Evolutionary conservation across 148 eudicot genomes (phyloP).

Genomic region (Rhododendron henanense): DNA sequence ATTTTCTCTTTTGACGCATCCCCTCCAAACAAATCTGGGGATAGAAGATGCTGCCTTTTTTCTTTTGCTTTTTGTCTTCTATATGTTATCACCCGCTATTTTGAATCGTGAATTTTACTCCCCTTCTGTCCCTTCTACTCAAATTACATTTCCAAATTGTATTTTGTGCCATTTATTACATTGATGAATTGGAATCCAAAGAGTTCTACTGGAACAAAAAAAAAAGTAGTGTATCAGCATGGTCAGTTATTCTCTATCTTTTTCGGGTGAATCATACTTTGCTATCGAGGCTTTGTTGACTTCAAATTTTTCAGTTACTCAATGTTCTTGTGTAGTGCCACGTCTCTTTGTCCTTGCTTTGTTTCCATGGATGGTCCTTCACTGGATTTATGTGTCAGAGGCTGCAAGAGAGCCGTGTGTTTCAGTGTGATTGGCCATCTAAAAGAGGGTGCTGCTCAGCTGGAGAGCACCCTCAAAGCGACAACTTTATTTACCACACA

Average conservation of each 20-base stretch:
- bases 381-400: constrained; percentile 1
- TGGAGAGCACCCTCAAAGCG: constrained; percentile 8
- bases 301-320: background rate
- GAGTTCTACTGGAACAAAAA: background rate
- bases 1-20: constrained; percentile 14
- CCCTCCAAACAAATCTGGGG: constrained; percentile 17
- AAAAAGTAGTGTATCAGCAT: background rate
- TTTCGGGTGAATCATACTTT: background rate
- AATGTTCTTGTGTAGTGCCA: background rate
- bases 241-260: background rate
- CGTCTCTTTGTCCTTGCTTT: background rate
- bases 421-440: constrained; percentile 15
- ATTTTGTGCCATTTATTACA: background rate
- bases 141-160: background rate
- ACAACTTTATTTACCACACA: constrained; percentile 2
- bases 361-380: background rate
- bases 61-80: background rate
- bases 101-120: constrained; percentile 1
- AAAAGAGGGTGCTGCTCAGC: constrained; percentile 13
- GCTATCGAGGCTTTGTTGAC: background rate
- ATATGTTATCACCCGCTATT: background rate
- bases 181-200: constrained; percentile 2
- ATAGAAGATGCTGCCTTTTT: constrained; percentile 14
- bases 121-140: background rate
- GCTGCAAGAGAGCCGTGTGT: constrained; percentile 22